These are phyloP conservation scores for Sclerotinia subarctica DNA, from an alignment of 2,329 filamentous ascomycete genomes.

Conservation along the genomic window DNA sequence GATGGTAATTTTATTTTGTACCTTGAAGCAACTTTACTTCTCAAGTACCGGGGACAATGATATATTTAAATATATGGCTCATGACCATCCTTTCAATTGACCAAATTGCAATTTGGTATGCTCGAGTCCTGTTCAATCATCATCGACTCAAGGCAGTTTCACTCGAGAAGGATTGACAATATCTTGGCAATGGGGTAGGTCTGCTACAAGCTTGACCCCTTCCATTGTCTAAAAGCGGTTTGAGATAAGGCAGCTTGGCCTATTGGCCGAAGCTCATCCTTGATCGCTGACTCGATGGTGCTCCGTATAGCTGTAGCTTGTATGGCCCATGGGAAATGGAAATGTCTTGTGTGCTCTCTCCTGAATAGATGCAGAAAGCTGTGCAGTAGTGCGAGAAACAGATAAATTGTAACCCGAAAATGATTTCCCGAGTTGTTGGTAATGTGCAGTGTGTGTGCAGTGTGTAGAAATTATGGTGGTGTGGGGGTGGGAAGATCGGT, in stretches of 20 bases:
- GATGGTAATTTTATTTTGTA: background rate
- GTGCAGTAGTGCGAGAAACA: slow-evolving; percentile 15
- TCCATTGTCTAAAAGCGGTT: slow-evolving; percentile 16
- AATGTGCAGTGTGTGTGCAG: slow-evolving; percentile 2
- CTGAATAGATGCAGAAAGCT: slow-evolving; percentile 15
- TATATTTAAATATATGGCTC: background rate
- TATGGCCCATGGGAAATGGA: background rate
- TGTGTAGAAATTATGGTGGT: background rate
- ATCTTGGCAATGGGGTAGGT: slow-evolving; percentile 11
- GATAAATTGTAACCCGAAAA: slow-evolving; percentile 8
- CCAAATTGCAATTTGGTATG: background rate
- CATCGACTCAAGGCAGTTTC: slow-evolving; percentile 10
- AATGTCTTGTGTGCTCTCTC: slow-evolving; percentile 20
- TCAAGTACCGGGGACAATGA: background rate
- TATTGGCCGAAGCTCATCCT: slow-evolving; percentile 11
- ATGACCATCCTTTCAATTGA: background rate
- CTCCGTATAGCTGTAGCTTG: background rate
- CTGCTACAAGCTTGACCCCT: slow-evolving; percentile 2
- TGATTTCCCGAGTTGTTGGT: slow-evolving; percentile 15
- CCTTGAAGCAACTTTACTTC: slow-evolving; percentile 8
- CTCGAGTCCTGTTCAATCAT: slow-evolving; percentile 1
- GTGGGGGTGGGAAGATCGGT: slow-evolving; percentile 14
- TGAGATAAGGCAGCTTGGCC: slow-evolving; percentile 17
- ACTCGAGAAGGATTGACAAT: slow-evolving; percentile 8
- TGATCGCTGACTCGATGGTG: background rate